A percentile compares a stretch with the other conserved stretches of the same genome.
Evolutionary conservation across 306 rosid species (phyloP).

Genomic region (Cucurbita argyrosperma): DNA sequence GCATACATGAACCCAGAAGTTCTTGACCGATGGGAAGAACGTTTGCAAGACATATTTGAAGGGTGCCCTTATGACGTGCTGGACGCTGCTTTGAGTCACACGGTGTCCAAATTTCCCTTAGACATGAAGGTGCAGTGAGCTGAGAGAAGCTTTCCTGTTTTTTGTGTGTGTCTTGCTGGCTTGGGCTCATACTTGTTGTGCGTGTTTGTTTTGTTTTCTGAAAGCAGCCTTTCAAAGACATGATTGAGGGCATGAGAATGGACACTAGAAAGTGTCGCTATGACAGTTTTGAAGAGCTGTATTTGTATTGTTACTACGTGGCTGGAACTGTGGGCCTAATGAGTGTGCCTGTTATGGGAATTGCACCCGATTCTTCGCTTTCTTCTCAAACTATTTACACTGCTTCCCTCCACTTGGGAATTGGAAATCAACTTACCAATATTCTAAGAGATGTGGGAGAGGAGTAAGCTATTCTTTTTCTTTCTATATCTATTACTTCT

Average conservation of each 20-base stretch:
- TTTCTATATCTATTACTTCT: neutral
- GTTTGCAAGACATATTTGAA: constrained; percentile 51
- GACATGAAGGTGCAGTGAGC: constrained; percentile 47
- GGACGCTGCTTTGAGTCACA: constrained; percentile 62
- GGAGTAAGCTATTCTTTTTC: constrained; percentile 40
- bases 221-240: constrained; percentile 59
- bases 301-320: constrained; percentile 80
- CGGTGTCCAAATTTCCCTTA: constrained; percentile 46
- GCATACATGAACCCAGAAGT: constrained; percentile 45
- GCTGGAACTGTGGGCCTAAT: constrained; percentile 89
- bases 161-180: neutral
- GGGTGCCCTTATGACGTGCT: constrained; percentile 72
- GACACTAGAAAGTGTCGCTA: constrained; percentile 52
- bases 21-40: constrained; percentile 86
- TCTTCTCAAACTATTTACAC: constrained; percentile 40
- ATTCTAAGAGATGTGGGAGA: constrained; percentile 93
- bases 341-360: constrained; percentile 89
- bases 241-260: constrained; percentile 91
- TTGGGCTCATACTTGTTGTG: neutral
- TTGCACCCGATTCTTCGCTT: constrained; percentile 41
- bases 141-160: neutral
- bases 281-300: constrained; percentile 54
- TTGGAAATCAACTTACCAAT: constrained; percentile 79
- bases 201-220: neutral
- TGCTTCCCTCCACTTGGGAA: constrained; percentile 63